Conservation (phyloP, 352 stramenopile genomes). For the Pythium sp. region DNA sequence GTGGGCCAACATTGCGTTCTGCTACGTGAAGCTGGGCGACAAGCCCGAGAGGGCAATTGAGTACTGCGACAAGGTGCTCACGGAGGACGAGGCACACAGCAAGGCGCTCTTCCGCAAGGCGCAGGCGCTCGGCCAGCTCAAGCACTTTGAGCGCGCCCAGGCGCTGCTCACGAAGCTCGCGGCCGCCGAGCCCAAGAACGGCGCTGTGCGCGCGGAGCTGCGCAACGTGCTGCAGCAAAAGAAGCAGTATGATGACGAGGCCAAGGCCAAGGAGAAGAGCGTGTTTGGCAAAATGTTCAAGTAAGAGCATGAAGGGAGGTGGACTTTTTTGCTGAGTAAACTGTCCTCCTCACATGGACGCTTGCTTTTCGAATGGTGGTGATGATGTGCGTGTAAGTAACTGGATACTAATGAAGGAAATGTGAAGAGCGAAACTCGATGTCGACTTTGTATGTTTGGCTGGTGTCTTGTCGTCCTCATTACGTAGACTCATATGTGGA, state of each 20-base stretch:
- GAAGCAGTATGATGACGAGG: constrained; percentile 61
- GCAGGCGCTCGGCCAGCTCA: constrained; percentile 60
- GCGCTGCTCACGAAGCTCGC: constrained; percentile 51
- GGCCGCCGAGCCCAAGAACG: constrained; percentile 70
- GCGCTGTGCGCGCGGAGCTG: constrained; percentile 55
- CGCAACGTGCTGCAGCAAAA: constrained; percentile 47
- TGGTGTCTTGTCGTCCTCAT: no score
- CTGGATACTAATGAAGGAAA: not conserved
- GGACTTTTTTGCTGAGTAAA: not conserved
- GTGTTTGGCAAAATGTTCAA: constrained; percentile 67
- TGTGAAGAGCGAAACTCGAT: not conserved
- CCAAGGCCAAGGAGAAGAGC: constrained; percentile 49
- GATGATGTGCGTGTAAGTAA: constrained; percentile 2
- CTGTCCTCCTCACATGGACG: not conserved
- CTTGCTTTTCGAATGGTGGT: not conserved
- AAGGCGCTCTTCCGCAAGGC: constrained; percentile 84
- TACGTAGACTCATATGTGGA: no score
- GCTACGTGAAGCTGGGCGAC: constrained; percentile 65
- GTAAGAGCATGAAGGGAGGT: not conserved
- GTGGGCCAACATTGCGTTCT: constrained; percentile 83
- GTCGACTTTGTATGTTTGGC: not conserved
- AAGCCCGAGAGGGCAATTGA: constrained; percentile 50
- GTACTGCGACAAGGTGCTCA: constrained; percentile 74
- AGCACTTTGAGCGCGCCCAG: constrained; percentile 54
- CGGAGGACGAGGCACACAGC: constrained; percentile 54